Evolutionary conservation across 345 rosid genomes (phyloP).

Genomic region (Clausena lansium): DNA sequence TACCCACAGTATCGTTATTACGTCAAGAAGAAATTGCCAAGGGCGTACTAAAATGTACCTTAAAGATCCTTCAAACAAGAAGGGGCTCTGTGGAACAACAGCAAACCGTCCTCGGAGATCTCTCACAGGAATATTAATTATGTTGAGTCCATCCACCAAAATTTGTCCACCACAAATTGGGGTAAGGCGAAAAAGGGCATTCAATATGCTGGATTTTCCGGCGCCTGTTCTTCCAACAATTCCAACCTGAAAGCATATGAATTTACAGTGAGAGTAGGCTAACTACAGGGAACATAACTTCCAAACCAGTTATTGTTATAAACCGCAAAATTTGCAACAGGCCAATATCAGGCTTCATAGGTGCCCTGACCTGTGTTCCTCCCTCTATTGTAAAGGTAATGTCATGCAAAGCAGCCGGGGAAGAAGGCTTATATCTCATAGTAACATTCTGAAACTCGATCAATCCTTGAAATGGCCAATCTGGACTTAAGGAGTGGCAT

Average conservation of each 20-base stretch:
- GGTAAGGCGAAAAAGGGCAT: slow-evolving; percentile 78
- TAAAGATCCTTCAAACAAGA: slow-evolving; percentile 79
- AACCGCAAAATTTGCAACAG: slow-evolving; percentile 4
- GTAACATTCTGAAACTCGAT: slow-evolving; percentile 76
- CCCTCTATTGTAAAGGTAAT: slow-evolving; percentile 61
- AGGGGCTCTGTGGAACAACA: slow-evolving; percentile 93
- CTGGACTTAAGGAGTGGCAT: slow-evolving; percentile 37
- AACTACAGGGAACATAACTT: neutral
- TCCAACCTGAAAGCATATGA: slow-evolving; percentile 57
- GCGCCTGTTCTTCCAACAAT: slow-evolving; percentile 95
- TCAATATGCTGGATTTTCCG: slow-evolving; percentile 88
- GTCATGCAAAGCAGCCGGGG: slow-evolving; percentile 63
- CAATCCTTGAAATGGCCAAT: slow-evolving; percentile 74
- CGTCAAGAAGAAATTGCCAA: neutral
- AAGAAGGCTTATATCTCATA: slow-evolving; percentile 70
- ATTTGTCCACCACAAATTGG: slow-evolving; percentile 61
- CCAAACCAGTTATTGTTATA: neutral
- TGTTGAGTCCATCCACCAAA: slow-evolving; percentile 69
- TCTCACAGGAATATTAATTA: slow-evolving; percentile 61
- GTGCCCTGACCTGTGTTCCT: slow-evolving; percentile 60
- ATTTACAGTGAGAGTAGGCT: neutral
- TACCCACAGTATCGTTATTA: neutral
- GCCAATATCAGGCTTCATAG: neutral
- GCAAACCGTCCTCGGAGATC: slow-evolving; percentile 73
- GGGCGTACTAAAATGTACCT: slow-evolving; percentile 36